Conservation (phyloP, 225 moss, liverwort and hornwort species). For the Rhytidiadelphus loreus region DNA sequence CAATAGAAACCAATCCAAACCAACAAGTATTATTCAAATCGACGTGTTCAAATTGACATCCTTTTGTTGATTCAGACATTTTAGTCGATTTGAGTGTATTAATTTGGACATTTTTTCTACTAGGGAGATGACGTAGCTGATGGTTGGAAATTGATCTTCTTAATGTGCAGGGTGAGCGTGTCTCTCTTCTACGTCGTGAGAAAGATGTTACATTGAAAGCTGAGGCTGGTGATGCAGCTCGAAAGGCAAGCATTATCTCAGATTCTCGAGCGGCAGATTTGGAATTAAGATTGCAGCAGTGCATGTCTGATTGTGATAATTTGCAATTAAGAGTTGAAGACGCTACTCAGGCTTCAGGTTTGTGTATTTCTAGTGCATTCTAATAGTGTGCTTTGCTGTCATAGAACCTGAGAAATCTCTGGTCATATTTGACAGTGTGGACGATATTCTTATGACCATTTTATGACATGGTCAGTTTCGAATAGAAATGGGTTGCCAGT, state of each 20-base stretch:
- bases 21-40: background rate
- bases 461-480: background rate
- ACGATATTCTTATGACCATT: background rate
- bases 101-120: background rate
- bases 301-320: slow-evolving; percentile 72
- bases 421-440: background rate
- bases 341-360: slow-evolving; percentile 62
- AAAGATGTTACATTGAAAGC: slow-evolving; percentile 53
- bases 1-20: background rate
- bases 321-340: slow-evolving; percentile 79
- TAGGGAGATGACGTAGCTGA: background rate
- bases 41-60: background rate
- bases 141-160: background rate
- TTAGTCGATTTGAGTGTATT: background rate
- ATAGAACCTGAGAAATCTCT: background rate
- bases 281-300: slow-evolving; percentile 75
- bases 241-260: slow-evolving; percentile 41
- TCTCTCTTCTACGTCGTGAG: slow-evolving; percentile 38
- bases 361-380: background rate
- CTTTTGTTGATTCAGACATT: background rate
- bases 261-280: slow-evolving; percentile 65
- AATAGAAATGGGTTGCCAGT: background rate
- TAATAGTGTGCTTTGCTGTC: background rate
- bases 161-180: slow-evolving; percentile 51
- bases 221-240: slow-evolving; percentile 19